Percentiles rank a stretch among this genome's conserved stretches.
Evolutionary conservation across 2,329 filamentous ascomycete genomes (phyloP).

Genomic region (Aspergillus fischeri): DNA sequence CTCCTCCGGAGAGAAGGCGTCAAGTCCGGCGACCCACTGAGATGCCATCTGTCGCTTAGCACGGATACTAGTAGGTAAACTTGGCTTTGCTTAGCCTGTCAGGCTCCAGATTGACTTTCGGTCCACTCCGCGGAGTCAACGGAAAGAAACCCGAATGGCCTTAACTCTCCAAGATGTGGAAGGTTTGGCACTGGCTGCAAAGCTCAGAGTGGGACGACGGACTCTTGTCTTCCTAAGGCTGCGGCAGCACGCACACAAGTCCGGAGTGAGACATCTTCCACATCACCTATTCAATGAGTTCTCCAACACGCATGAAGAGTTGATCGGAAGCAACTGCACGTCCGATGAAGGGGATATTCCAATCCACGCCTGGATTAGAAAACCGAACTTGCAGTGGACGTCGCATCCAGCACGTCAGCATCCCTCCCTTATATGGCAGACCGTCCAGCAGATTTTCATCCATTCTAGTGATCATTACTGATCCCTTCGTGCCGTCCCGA

Average conservation of each 20-base stretch:
- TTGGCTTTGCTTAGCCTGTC: background rate
- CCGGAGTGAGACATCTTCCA: constrained; percentile 33
- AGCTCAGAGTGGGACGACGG: background rate
- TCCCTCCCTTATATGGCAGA: too few relatives aligned
- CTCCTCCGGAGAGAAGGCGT: background rate
- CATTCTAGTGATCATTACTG: constrained; percentile 38
- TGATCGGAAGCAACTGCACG: constrained; percentile 19
- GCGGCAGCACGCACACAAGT: constrained; percentile 27
- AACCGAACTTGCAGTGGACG: constrained; percentile 34
- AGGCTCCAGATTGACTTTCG: background rate
- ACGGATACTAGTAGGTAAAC: background rate
- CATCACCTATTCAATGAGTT: constrained; percentile 12
- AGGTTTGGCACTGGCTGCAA: constrained; percentile 6
- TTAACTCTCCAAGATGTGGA: constrained; percentile 5
- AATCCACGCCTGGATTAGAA: constrained; percentile 36
- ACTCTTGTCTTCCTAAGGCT: too few relatives aligned
- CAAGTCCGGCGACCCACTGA: background rate
- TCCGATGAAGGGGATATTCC: background rate
- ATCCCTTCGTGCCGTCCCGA: constrained; percentile 23
- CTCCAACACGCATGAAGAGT: constrained; percentile 35
- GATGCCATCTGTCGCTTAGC: too few relatives aligned
- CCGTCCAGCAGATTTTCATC: constrained; percentile 21
- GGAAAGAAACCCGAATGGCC: too few relatives aligned
- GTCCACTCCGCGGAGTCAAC: background rate
- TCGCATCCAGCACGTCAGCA: constrained; percentile 23